Evolutionary conservation across 2,329 filamentous ascomycete species (phyloP), one percentile per base, ranked within the genome.

Genomic region (Fusarium irregulare): DNA sequence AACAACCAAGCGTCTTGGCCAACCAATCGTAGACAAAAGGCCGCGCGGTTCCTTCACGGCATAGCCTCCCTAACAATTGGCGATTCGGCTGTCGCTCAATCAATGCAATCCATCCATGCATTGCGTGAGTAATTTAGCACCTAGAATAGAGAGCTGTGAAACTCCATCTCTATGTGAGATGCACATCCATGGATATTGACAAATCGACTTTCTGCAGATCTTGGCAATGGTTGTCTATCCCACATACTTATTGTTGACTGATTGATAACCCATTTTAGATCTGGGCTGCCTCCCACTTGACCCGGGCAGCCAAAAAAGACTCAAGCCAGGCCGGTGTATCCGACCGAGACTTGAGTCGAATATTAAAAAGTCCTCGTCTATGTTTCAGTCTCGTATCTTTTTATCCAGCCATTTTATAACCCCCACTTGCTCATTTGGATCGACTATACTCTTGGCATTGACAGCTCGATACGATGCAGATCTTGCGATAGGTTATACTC

Each of bases 1-100:
- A 62, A 48, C 66, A 68, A 68, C 67, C 67, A 70, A 67, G 45
- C 44, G 32, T 54, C 61, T 65, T 51, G 60, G 57, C 58, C 55
- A 57, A 41, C 68, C 46, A 70, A 70, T 70, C 41, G 56, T 3
- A 20, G 25, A 25, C 12, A 23, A 71, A 21, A 55, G 64, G 68
- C 68, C 68, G 68, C 68, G 68, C 58, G 68, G 68, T 70, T 66
- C 55, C 40, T 23, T 34, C 42, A 70, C 46, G 23, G 47, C 67
- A 70, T 68, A 60, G 67, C 68, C 67, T 46, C 67, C 61, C 60
- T 46, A 59, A 56, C 60, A 45, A 32, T 21, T 42, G 25, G 45
- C 23, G 56, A 56, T 32, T 45, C 23, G 28, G 32, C 50, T 58
- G 30, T 58, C n/a, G 40, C 37, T 58, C 46, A 27, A 37, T 42